Base-by-base conservation (phyloP, 768 basidiomycete species). In the Boletus sp. region DNA sequence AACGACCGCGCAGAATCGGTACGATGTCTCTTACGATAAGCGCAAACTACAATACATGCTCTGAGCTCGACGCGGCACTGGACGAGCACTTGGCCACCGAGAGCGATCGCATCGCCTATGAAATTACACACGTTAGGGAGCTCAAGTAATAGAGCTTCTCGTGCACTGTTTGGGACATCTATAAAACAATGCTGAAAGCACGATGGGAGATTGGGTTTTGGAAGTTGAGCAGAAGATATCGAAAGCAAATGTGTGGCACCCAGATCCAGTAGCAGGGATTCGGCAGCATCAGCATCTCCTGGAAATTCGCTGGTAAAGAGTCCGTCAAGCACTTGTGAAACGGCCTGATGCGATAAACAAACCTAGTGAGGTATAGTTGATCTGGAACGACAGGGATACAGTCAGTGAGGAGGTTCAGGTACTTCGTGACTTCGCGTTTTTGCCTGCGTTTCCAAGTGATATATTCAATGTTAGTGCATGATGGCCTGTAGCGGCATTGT, bases 371-470 rank as follows among this genome's bases (percentile, higher is more conserved):
- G 55, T 77, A 76, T 39, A 87, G 58, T 56, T 76, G 74, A 46
- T 81, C 73, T 5, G 77, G 78, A 35, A 85, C 64, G 39, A 87
- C 75, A 7, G 71, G 63, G n/a, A 79, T 78, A 12, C 81, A 82
- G 50, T 87, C 83, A 29, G 73, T 68, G 49, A 85, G 64, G 32
- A 77, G 69, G 58, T 80, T 81, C 30, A 87, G 65, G 62, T 81
- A 87, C 46, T 72, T 69, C 3, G 77, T 78, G 42, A 83, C 82
- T 33, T 82, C 79, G 55, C 80, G 83, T 47, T 75, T 74, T 56
- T 82, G 79, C 32, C 76, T 72, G 12, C 82, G 78, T 63, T 80
- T 83, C 85, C 85, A 87, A n/a, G 78, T 68, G 5, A 76, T 75
- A 57, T 87, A 87, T 18, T 71, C 73, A 3, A 72, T 54, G 56